Percentiles rank a stretch among this genome's conserved stretches.
Evolutionary conservation across 139 green algal species (phyloP).

Genomic region (Raphidocelis subcapitata): DNA sequence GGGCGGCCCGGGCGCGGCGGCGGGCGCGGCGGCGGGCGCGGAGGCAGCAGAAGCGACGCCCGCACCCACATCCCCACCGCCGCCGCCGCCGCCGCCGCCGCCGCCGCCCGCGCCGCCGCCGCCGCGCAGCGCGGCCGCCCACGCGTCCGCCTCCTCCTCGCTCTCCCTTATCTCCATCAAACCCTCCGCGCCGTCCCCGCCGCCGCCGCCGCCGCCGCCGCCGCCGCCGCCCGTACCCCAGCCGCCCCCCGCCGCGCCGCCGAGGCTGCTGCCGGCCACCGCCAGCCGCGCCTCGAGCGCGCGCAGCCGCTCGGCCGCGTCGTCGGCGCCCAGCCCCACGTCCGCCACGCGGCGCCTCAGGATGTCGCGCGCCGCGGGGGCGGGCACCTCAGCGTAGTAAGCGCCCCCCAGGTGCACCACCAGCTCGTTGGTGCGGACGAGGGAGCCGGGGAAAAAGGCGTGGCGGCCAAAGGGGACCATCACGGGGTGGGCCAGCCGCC

Average conservation of each 20-base stretch:
- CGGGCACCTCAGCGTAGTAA: conserved; percentile 32
- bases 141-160: no score
- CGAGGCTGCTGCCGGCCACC: conserved; percentile 10
- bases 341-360: conserved; percentile 23
- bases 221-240: neutral
- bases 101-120: no score
- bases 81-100: no score
- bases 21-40: no score
- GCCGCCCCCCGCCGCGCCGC: neutral
- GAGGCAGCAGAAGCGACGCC: no score
- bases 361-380: conserved; percentile 26
- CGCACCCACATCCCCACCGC: no score
- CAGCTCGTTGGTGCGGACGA: conserved; percentile 53
- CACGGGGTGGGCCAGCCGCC: conserved; percentile 2
- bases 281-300: conserved; percentile 18
- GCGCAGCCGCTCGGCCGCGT: conserved; percentile 24
- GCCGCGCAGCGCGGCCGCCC: no score
- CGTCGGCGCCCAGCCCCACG: conserved; percentile 8
- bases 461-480: conserved; percentile 49
- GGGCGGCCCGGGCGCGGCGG: no score
- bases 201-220: no score
- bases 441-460: conserved; percentile 47
- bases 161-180: no score
- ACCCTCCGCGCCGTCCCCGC: no score
- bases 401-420: conserved; percentile 37